Conservation (phyloP, 208 protist genomes). For the Leishmania major region DNA sequence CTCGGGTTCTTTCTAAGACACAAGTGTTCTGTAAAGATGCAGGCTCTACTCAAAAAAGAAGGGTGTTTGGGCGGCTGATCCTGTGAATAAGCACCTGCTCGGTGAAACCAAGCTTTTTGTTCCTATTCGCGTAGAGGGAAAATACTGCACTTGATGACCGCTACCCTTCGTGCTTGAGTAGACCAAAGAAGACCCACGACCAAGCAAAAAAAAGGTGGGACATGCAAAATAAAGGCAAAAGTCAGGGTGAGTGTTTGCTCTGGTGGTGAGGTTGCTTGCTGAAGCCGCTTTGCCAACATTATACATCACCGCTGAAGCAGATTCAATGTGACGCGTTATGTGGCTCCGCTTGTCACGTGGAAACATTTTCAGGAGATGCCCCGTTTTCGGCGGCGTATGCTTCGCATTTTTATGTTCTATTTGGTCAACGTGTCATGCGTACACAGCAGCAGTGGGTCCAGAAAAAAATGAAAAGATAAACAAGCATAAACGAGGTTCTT, state of each 20-base stretch:
- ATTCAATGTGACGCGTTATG: background rate
- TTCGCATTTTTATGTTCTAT: background rate
- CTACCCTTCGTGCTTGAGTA: background rate
- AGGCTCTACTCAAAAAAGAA: background rate
- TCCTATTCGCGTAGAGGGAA: background rate
- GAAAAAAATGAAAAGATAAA: conserved; percentile 2
- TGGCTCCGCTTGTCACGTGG: too few species aligned
- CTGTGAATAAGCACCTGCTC: background rate
- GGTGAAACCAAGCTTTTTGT: background rate
- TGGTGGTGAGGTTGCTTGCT: background rate
- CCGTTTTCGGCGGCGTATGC: background rate
- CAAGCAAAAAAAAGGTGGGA: background rate
- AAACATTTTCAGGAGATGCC: background rate
- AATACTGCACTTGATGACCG: background rate
- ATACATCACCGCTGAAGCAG: background rate
- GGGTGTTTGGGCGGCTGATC: background rate
- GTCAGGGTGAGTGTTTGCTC: too few species aligned
- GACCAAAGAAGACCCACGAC: background rate
- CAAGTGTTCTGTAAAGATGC: background rate
- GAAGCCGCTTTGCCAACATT: too few species aligned
- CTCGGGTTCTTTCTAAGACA: background rate
- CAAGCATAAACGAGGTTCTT: background rate
- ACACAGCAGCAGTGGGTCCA: background rate
- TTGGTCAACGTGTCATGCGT: background rate
- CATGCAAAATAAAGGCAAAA: background rate